Evolutionary conservation across 2,329 filamentous ascomycete genomes (phyloP), one percentile per base, ranked within the genome.

Genomic region (Fusarium papillatum): DNA sequence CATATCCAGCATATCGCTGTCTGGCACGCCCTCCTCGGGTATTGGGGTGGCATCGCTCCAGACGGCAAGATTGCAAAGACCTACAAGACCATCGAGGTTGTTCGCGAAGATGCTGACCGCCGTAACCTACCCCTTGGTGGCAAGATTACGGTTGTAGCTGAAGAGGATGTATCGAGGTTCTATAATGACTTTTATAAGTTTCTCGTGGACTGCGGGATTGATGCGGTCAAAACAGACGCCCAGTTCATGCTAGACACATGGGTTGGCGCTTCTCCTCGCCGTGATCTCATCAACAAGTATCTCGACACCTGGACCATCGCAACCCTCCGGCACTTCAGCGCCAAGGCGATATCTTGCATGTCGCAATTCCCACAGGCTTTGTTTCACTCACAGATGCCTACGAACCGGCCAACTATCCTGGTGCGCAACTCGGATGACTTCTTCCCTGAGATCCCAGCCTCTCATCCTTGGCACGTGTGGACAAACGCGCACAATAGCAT

Each of bases 391-490:
- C 95, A 97, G 78, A 86, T 98, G 29, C 94, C 94, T 1, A 90
- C 88, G n/a, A 95, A 93, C 81, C 92, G 92, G 62, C 94, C 95
- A 0, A 87, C 91, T 0, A 88, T 97, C 29, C 87, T 96, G 0
- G 90, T 95, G 22, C 93, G 97, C 59, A 98, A 97, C 84, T 97
- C 95, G 1, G 96, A 93, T 74, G 94, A 98, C 84, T 99, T 96
- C 87, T 98, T 97, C 83, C 97, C 97, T 0, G 91, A 95, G 55
- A 90, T 95, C 6, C 90, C 93, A 0, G 90, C 91, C 0, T 95
- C 94, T 9, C 97, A 99, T 73, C 91, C 96, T 0, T 99, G 97
- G 96, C 97, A 99, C 83, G 90, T 98, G 41, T 99, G 97, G 88
- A 92, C 93, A 74, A 99, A 98, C 81, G 96, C 96, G 0, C 94